phyloP scores from a whole-genome alignment of 176 grass and related monocot species.

The Aegilops tauschii region DNA sequence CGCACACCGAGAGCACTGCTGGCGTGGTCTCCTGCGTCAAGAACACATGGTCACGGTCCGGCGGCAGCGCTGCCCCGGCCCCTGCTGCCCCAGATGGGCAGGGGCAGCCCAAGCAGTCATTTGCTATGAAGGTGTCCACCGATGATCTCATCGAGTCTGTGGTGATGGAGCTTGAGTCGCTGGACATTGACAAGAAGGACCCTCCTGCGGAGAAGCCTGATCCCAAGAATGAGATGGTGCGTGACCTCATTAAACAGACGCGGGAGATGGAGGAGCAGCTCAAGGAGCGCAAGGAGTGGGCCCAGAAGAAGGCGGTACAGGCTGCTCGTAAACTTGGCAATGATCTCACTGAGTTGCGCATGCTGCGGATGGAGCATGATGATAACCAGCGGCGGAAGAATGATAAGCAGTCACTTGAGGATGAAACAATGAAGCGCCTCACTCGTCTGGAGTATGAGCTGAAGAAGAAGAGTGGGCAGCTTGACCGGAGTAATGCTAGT shows the following conservation, averaged over 20 bases:
- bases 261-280: conserved; percentile 73
- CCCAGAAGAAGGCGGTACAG: conserved; percentile 80
- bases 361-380: conserved; percentile 76
- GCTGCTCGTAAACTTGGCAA: conserved; percentile 88
- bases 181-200: conserved; percentile 66
- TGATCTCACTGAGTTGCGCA: conserved; percentile 77
- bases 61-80: background rate
- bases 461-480: conserved; percentile 88
- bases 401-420: conserved; percentile 63
- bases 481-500: conserved; percentile 69
- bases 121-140: conserved; percentile 44
- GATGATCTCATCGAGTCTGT: conserved; percentile 61
- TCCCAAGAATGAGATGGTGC: conserved; percentile 57
- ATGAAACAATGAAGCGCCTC: conserved; percentile 72
- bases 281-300: conserved; percentile 96
- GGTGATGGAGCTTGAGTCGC: conserved; percentile 36
- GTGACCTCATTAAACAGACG: conserved; percentile 66
- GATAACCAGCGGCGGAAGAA: conserved; percentile 75
- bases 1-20: background rate
- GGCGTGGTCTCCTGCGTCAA: conserved; percentile 35
- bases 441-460: conserved; percentile 70
- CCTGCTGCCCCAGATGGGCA: conserved; percentile 3
- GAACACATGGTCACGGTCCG: conserved; percentile 23
- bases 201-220: conserved; percentile 35
- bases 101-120: conserved; percentile 25